Evolutionary conservation across 139 green algal genomes (phyloP).

Genomic region (Chlorella sorokiniana): DNA sequence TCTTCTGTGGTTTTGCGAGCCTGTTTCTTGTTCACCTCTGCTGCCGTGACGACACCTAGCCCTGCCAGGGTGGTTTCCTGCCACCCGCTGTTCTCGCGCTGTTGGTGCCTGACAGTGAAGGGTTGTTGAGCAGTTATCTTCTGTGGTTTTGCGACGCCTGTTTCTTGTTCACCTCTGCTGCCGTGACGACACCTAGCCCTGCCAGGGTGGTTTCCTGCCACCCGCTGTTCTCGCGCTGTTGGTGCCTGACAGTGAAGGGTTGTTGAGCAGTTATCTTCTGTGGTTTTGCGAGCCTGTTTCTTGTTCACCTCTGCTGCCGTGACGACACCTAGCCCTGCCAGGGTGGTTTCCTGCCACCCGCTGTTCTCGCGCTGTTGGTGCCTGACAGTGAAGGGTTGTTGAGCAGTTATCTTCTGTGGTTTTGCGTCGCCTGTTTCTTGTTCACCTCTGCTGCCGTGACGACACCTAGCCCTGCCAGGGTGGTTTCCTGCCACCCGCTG

Average conservation of each 20-base stretch:
- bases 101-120: too few relatives aligned
- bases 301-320: background rate
- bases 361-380: background rate
- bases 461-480: background rate
- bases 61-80: too few relatives aligned
- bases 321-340: background rate
- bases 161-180: background rate
- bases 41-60: too few relatives aligned
- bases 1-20: too few relatives aligned
- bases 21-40: too few relatives aligned
- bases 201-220: background rate
- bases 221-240: background rate
- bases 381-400: background rate
- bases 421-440: background rate
- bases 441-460: background rate
- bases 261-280: background rate
- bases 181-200: background rate
- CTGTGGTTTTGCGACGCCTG: background rate
- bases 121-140: too few relatives aligned
- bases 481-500: background rate
- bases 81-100: too few relatives aligned
- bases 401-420: background rate
- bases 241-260: background rate
- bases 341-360: background rate
- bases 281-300: background rate